phyloP scores from a whole-genome alignment of 805 yeast genomes.

The Yamadazyma laniorum region DNA sequence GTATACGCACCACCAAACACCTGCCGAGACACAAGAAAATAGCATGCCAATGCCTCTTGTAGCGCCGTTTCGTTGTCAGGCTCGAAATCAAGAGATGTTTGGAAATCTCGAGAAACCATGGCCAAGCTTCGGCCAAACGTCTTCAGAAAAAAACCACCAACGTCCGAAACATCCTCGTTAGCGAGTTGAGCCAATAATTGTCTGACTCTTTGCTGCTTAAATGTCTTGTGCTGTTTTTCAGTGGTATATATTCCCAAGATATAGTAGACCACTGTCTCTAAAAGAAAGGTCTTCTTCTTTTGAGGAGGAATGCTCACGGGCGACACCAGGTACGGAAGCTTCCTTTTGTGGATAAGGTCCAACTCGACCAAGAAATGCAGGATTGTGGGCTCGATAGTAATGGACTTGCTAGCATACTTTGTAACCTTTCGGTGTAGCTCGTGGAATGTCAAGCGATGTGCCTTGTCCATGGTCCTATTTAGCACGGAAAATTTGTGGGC shows the following conservation, averaged over 20 bases:
- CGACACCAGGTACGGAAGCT: background rate
- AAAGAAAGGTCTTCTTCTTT: background rate
- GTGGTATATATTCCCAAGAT: background rate
- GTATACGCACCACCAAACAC: background rate
- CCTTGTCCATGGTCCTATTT: slow-evolving; percentile 17
- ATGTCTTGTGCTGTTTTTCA: background rate
- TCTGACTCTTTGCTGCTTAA: background rate
- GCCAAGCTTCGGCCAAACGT: background rate
- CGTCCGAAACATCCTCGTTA: background rate
- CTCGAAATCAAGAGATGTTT: background rate
- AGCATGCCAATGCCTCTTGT: background rate
- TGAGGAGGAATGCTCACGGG: background rate
- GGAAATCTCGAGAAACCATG: background rate
- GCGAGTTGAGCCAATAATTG: background rate
- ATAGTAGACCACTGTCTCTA: slow-evolving; percentile 9
- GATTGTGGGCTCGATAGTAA: slow-evolving; percentile 8
- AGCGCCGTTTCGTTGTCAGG: background rate
- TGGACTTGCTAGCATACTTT: slow-evolving; percentile 9
- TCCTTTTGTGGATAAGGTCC: slow-evolving; percentile 1
- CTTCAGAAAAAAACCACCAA: background rate
- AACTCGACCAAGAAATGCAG: slow-evolving; percentile 12
- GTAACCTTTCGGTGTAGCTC: slow-evolving; percentile 13
- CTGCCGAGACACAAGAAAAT: background rate
- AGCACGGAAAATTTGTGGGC: background rate
- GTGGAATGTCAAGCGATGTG: slow-evolving; percentile 18